Evolutionary conservation across 1,284 basidiomycete species (phyloP), one percentile per base, ranked within the genome.

Genomic region (Butyriboletus appendiculatus): DNA sequence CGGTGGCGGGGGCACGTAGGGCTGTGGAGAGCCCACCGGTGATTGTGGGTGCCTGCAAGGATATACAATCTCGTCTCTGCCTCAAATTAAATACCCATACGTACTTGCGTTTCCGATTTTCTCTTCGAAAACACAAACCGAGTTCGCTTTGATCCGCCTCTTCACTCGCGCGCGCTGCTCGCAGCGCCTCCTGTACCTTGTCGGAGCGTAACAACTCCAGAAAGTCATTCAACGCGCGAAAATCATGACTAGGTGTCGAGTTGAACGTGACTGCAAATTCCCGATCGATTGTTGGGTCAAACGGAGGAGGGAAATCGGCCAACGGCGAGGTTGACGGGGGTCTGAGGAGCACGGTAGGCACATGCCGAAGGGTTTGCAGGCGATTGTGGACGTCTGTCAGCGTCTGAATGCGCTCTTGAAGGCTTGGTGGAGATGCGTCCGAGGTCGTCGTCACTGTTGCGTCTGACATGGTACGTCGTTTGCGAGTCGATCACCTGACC

Each of bases 1-100:
- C 63, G 71, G 57, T 72, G 77, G 53, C 1, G 74, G 72, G 4
- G 75, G 72, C 30, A 79, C 70, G 58, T 82, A 85, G 0, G 82
- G 80, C 52, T 80, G 79, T 7, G 85, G 82, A 3, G 84, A 86
- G 28, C 78, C 70, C 2, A 70, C 80, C 8, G 84, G 84, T 5
- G 81, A 79, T n/a, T 75, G 76, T 4, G 76, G 75, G 10, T 79
- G 76, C 60, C 83, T 86, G 56, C 41, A 12, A 28, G 7, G 11
- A 42, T n/a, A 39, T 24, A 30, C 48, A 40, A 48, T 38, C 38
- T 16, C 39, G 14, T 10, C 33, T 45, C 35, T 26, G 15, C 41
- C 41, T 22, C 20, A 7, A 22, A 33, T 41, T 20, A 35, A 9
- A 22, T 5, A 47, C 50, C 16, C 41, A 55, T 40, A 73, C 76